Conservation (phyloP, 2,329 filamentous ascomycete genomes). For the Byssoonygena ceratinophila region DNA sequence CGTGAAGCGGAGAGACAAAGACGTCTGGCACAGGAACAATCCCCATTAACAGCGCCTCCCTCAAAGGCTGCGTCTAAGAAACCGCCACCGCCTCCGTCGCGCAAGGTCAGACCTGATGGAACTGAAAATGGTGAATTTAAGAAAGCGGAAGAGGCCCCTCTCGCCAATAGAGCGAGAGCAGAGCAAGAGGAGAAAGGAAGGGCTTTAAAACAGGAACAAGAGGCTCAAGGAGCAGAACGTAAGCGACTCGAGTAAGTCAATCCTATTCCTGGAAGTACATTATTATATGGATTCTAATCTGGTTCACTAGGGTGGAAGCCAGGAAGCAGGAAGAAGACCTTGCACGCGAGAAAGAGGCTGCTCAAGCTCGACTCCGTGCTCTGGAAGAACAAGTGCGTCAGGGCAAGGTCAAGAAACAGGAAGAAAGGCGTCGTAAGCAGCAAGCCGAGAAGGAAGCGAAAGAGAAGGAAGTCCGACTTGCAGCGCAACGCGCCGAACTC, state of each 20-base stretch:
- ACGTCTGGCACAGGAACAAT: slow-evolving; percentile 67
- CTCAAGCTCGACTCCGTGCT: slow-evolving; percentile 71
- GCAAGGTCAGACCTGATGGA: slow-evolving; percentile 54
- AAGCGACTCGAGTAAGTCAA: slow-evolving; percentile 66
- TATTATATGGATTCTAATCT: slow-evolving; percentile 11
- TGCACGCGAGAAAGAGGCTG: slow-evolving; percentile 65
- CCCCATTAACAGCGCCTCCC: slow-evolving; percentile 39
- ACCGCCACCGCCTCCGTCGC: slow-evolving; percentile 59
- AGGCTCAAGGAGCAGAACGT: slow-evolving; percentile 62
- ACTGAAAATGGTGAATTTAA: slow-evolving; percentile 48
- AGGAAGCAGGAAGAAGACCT: slow-evolving; percentile 69
- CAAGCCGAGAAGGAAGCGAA: slow-evolving; percentile 75
- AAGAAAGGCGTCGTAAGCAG: slow-evolving; percentile 88
- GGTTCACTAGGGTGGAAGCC: slow-evolving; percentile 54
- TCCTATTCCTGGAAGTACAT: slow-evolving; percentile 23
- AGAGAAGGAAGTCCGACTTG: slow-evolving; percentile 75
- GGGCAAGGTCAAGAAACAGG: slow-evolving; percentile 89
- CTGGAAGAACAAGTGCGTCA: slow-evolving; percentile 89
- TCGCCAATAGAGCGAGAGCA: slow-evolving; percentile 52
- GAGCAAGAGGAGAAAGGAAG: slow-evolving; percentile 49
- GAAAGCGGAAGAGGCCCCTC: slow-evolving; percentile 45
- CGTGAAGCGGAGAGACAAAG: slow-evolving; percentile 80
- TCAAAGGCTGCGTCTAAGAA: slow-evolving; percentile 51
- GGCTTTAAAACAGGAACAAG: slow-evolving; percentile 57
- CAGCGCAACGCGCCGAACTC: slow-evolving; percentile 77